phyloP scores from a whole-genome alignment of 2,329 filamentous ascomycete genomes.

The Phaeoacremonium minimum region DNA sequence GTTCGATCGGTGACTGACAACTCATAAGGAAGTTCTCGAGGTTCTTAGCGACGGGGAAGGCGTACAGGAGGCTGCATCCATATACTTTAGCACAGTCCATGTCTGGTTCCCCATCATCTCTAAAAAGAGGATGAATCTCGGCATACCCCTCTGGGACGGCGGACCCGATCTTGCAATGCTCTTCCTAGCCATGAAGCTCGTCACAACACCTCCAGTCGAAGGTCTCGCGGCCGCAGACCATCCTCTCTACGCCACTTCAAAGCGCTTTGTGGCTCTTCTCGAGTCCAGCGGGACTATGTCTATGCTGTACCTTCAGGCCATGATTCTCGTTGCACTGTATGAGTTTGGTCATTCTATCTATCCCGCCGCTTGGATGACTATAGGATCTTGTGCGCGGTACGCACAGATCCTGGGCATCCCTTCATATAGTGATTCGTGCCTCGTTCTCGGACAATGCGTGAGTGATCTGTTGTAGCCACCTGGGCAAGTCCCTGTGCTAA shows the following conservation, averaged over 20 bases:
- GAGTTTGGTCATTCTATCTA: conserved; percentile 45
- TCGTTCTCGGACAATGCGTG: conserved; percentile 30
- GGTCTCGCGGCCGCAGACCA: conserved; percentile 27
- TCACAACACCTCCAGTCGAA: conserved; percentile 27
- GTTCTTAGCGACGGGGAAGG: conserved; percentile 29
- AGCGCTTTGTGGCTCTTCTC: conserved; percentile 32
- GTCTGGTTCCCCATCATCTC: conserved; percentile 44
- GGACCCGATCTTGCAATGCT: conserved; percentile 41
- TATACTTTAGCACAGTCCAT: conserved; percentile 40
- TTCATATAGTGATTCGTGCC: conserved; percentile 24
- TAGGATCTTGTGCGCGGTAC: conserved; percentile 38
- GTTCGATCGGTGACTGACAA: conserved; percentile 3
- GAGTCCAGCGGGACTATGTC: conserved; percentile 36
- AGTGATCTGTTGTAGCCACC: conserved; percentile 6
- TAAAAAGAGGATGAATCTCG: conserved; percentile 36
- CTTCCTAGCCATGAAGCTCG: conserved; percentile 44
- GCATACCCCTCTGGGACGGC: conserved; percentile 34
- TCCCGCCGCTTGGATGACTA: conserved; percentile 43
- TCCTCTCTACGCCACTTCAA: conserved; percentile 35
- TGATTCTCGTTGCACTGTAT: conserved; percentile 39
- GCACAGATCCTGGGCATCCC: conserved; percentile 39
- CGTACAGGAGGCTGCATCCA: conserved; percentile 28
- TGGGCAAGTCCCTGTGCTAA: no score
- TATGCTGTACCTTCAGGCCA: conserved; percentile 38
- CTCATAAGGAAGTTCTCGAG: conserved; percentile 29